phyloP scores from a whole-genome alignment of 2,329 filamentous ascomycete species.

The Teratosphaeria viscida region DNA sequence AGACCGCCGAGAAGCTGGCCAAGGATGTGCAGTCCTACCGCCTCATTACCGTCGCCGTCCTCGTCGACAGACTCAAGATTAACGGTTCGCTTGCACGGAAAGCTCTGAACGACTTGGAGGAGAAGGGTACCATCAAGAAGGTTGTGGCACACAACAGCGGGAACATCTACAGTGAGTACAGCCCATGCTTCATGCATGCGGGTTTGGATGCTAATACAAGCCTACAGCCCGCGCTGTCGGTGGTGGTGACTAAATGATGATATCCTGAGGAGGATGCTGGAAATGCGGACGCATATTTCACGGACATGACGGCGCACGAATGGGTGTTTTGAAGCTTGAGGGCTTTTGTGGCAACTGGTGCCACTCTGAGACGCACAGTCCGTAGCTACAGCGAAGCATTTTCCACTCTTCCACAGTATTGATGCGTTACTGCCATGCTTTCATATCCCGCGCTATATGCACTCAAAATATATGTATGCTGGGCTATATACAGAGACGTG shows the following conservation, averaged over 20 bases:
- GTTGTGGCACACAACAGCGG: slow-evolving; percentile 93
- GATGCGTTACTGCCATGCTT: not conserved
- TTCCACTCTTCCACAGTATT: not conserved
- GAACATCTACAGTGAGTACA: slow-evolving; percentile 71
- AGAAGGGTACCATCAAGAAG: slow-evolving; percentile 98
- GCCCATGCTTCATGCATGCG: not conserved
- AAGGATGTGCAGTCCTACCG: slow-evolving; percentile 99
- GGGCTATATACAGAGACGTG: too few species aligned
- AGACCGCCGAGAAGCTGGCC: slow-evolving; percentile 94
- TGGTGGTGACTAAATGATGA: slow-evolving; percentile 4
- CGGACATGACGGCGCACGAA: not conserved
- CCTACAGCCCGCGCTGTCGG: slow-evolving; percentile 4
- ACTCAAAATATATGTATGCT: not conserved
- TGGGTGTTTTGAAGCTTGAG: not conserved
- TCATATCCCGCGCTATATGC: not conserved
- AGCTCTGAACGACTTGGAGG: slow-evolving; percentile 87
- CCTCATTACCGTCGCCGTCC: slow-evolving; percentile 94
- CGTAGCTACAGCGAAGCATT: slow-evolving; percentile 1
- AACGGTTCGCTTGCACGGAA: slow-evolving; percentile 92
- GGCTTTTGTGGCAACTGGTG: not conserved
- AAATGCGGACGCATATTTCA: not conserved
- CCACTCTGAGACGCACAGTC: not conserved
- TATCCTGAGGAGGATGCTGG: not conserved
- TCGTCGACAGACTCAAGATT: slow-evolving; percentile 99
- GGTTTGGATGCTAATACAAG: not conserved